These are phyloP conservation scores for Friedmanniomyces endolithicus DNA, from an alignment of 495 filamentous ascomycete genomes.

Conservation along the genomic window DNA sequence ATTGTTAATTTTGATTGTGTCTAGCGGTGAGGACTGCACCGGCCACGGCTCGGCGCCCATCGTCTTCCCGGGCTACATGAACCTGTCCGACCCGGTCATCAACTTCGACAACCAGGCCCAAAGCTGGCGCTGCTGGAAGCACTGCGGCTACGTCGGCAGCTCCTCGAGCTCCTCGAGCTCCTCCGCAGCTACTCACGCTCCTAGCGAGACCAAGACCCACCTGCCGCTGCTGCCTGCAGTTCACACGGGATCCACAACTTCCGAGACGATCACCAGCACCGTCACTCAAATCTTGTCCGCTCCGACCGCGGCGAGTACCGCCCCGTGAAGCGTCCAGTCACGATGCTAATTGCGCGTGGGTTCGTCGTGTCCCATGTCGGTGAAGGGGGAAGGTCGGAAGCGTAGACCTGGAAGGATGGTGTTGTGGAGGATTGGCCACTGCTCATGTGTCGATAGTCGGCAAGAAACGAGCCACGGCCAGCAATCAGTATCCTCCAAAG, in stretches of 20 bases:
- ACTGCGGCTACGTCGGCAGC: constrained; percentile 7
- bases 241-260: neutral
- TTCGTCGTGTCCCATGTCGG: neutral
- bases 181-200: too few species aligned
- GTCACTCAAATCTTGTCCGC: neutral
- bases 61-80: constrained; percentile 10
- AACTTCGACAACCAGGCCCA: constrained; percentile 7
- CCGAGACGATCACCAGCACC: neutral
- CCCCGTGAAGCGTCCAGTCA: neutral
- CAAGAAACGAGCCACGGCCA: neutral
- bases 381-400: neutral
- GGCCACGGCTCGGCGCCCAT: constrained; percentile 9
- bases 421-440: neutral
- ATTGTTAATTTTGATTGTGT: neutral
- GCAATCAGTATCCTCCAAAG: neutral
- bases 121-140: constrained; percentile 14
- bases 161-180: neutral
- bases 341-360: too few species aligned
- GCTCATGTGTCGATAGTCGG: neutral
- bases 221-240: too few species aligned
- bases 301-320: neutral
- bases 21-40: constrained; percentile 2
- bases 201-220: too few species aligned
- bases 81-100: constrained; percentile 2
- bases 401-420: neutral